Percentiles rank a stretch among this genome's conserved stretches.
phyloP scores from a whole-genome alignment of 2,329 filamentous ascomycete species.

The Fusarium penzigii region DNA sequence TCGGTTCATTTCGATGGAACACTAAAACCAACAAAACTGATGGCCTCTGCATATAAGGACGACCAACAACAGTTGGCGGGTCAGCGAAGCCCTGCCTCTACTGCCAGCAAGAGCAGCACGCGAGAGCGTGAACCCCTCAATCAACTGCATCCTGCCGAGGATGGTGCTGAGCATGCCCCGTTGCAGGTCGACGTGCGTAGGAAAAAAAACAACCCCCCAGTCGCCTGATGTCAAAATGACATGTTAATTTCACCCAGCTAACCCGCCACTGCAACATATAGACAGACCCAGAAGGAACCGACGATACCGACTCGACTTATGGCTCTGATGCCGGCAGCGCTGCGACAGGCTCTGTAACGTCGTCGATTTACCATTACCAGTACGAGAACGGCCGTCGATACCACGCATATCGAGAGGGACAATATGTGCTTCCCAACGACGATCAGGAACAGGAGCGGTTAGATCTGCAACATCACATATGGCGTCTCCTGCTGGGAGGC shows the following conservation, averaged over 20 bases:
- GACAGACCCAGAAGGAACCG: conserved; percentile 13
- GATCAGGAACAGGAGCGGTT: conserved; percentile 39
- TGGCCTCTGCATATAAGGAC: neutral
- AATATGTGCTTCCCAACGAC: conserved; percentile 33
- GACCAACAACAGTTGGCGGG: neutral
- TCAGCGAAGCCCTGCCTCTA: neutral
- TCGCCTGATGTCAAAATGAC: neutral
- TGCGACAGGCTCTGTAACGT: conserved; percentile 40
- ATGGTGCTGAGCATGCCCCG: conserved; percentile 20
- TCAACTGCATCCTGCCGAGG: conserved; percentile 10
- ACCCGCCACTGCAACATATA: too few species aligned
- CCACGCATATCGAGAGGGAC: conserved; percentile 35
- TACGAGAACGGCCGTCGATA: conserved; percentile 36
- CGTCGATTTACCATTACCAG: conserved; percentile 45
- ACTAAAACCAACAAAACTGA: neutral
- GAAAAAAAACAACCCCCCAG: neutral
- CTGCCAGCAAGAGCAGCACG: conserved; percentile 2
- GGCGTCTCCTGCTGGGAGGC: conserved; percentile 29
- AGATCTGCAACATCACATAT: conserved; percentile 39
- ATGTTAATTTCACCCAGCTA: neutral
- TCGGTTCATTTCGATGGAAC: neutral
- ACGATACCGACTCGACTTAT: conserved; percentile 37
- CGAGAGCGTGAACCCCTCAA: neutral
- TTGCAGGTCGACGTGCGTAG: conserved; percentile 27
- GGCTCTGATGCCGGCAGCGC: conserved; percentile 32